A percentile compares a stretch with the other conserved stretches of the same genome.
These are phyloP conservation scores for Vachellia pachyceras DNA, from an alignment of 306 rosid species.

Conservation along the genomic window DNA sequence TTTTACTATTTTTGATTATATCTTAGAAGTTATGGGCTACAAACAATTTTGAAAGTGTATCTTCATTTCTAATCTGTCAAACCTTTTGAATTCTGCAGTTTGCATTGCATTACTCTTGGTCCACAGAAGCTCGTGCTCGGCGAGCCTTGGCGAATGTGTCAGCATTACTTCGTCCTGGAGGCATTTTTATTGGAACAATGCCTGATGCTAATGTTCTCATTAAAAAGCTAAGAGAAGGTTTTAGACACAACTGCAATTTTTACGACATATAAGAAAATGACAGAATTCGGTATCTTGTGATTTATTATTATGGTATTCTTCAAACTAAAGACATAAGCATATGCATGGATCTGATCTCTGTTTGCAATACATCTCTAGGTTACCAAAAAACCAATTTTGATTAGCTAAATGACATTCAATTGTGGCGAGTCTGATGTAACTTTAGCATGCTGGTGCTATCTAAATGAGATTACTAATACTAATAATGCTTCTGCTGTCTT, in stretches of 20 bases:
- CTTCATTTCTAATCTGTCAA: conserved; percentile 6
- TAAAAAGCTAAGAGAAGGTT: conserved; percentile 94
- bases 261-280: neutral
- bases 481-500: neutral
- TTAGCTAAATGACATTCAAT: neutral
- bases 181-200: conserved; percentile 95
- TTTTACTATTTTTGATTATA: too few species aligned
- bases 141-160: conserved; percentile 91
- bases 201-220: conserved; percentile 96
- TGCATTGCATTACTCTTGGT: conserved; percentile 56
- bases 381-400: conserved; percentile 8
- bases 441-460: conserved; percentile 2
- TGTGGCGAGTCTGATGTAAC: neutral
- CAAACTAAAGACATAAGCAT: conserved; percentile 1
- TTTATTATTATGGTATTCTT: neutral
- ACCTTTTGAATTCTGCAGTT: conserved; percentile 16
- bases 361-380: conserved; percentile 13
- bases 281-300: neutral
- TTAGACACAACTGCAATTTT: conserved; percentile 6
- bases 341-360: conserved; percentile 13
- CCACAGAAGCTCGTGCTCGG: conserved; percentile 96
- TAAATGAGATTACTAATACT: neutral
- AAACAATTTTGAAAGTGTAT: neutral
- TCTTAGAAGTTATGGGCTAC: neutral
- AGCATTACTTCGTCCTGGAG: conserved; percentile 97